Percentiles rank a stretch among this genome's conserved stretches.
Evolutionary conservation across 768 basidiomycete species (phyloP).

Genomic region (Fistulinella prunicolor): DNA sequence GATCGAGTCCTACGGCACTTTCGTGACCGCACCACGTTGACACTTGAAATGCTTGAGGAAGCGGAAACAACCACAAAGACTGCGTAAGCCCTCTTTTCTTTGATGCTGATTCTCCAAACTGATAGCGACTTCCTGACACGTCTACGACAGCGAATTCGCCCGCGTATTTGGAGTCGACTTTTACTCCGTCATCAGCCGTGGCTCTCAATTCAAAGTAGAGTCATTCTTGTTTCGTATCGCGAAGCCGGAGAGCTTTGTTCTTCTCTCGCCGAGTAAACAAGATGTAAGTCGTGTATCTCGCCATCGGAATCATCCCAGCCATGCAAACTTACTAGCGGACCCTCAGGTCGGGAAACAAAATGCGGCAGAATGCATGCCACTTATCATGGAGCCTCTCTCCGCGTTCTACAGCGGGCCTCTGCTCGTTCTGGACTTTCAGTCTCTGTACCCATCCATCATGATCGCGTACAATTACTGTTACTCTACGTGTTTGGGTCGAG

Average conservation of each 20-base stretch:
- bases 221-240: slow-evolving; percentile 97
- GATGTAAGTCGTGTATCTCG: slow-evolving; percentile 53
- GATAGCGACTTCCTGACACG: no score
- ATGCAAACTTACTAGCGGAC: background rate
- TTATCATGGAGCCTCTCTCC: slow-evolving; percentile 93
- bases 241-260: slow-evolving; percentile 90
- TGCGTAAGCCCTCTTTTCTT: slow-evolving; percentile 50
- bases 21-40: slow-evolving; percentile 58
- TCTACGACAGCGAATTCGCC: slow-evolving; percentile 80
- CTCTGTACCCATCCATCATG: slow-evolving; percentile 96
- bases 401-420: slow-evolving; percentile 92
- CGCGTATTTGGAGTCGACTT: slow-evolving; percentile 98
- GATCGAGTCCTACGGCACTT: slow-evolving; percentile 61
- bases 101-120: background rate
- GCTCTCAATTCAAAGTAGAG: slow-evolving; percentile 98
- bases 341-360: slow-evolving; percentile 90
- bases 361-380: slow-evolving; percentile 92
- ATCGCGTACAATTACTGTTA: slow-evolving; percentile 98
- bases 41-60: slow-evolving; percentile 77
- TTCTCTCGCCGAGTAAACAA: slow-evolving; percentile 84
- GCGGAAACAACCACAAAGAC: slow-evolving; percentile 85
- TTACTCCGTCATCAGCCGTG: slow-evolving; percentile 89
- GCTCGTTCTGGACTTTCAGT: slow-evolving; percentile 94
- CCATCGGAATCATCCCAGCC: background rate
- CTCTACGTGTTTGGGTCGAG: slow-evolving; percentile 91